Conservation (phyloP, 176 grass and related monocot genomes). For the Oryza australiensis region DNA sequence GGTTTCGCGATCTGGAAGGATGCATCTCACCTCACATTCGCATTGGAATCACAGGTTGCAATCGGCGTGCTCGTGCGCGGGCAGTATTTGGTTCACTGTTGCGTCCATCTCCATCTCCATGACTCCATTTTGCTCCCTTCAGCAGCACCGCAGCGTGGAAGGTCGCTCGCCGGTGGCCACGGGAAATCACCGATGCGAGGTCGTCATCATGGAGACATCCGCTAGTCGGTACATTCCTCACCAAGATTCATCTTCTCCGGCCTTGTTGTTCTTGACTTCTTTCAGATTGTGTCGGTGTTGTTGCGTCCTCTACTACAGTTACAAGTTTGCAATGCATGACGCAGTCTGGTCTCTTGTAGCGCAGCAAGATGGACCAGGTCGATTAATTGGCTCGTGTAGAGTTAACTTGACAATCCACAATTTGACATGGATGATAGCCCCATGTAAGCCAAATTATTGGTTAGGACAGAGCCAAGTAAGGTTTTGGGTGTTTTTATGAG, state of each 20-base stretch:
- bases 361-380: not conserved
- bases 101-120: slow-evolving; percentile 1
- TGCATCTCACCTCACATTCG: not conserved
- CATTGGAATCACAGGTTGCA: not conserved
- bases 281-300: not conserved
- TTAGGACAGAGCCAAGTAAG: not conserved
- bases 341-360: not conserved
- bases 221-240: slow-evolving; percentile 8
- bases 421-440: not conserved
- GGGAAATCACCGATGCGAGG: not conserved
- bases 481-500: not conserved
- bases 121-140: not conserved
- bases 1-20: not conserved
- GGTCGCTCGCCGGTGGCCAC: slow-evolving; percentile 4
- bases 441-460: not conserved
- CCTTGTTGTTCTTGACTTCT: not conserved
- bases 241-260: not conserved
- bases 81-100: not conserved
- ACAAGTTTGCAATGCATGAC: slow-evolving; percentile 10
- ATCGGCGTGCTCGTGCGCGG: not conserved
- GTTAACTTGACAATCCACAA: not conserved
- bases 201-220: not conserved
- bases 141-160: slow-evolving; percentile 7
- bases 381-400: not conserved
- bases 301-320: not conserved